phyloP scores from a whole-genome alignment of 768 basidiomycete genomes.

The Leucocoprinus sp. region DNA sequence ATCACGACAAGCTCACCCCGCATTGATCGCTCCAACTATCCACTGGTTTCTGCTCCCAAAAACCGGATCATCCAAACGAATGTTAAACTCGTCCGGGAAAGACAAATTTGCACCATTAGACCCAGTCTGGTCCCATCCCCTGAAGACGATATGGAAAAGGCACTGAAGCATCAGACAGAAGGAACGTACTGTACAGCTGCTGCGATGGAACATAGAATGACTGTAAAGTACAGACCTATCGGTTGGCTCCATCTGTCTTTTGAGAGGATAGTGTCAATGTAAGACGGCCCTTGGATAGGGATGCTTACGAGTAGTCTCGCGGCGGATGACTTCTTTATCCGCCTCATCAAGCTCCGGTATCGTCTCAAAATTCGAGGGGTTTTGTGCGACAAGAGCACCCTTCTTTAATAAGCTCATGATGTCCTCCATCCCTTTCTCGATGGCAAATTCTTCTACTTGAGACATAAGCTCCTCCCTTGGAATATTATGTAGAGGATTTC shows the following conservation, averaged over 20 bases:
- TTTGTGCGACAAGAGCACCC: conserved; percentile 69
- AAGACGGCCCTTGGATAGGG: not conserved
- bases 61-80: conserved; percentile 29
- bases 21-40: conserved; percentile 72
- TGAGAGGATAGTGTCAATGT: not conserved
- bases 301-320: conserved; percentile 36
- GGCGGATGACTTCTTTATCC: conserved; percentile 31
- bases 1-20: conserved; percentile 29
- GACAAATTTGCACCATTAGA: conserved; percentile 58
- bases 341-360: conserved; percentile 28
- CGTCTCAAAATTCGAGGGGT: conserved; percentile 41
- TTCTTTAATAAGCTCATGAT: conserved; percentile 45
- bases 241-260: conserved; percentile 43
- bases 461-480: conserved; percentile 49
- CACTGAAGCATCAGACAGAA: not conserved
- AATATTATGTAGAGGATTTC: conserved; percentile 46
- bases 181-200: conserved; percentile 63
- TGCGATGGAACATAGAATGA: conserved; percentile 55
- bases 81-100: conserved; percentile 39
- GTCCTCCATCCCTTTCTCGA: conserved; percentile 37
- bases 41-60: conserved; percentile 45
- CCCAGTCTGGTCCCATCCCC: conserved; percentile 60
- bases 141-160: conserved; percentile 11
- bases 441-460: conserved; percentile 55
- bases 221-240: conserved; percentile 31